Evolutionary conservation across 306 rosid genomes (phyloP), one percentile per base, ranked within the genome.

Genomic region (Castanopsis chinensis): DNA sequence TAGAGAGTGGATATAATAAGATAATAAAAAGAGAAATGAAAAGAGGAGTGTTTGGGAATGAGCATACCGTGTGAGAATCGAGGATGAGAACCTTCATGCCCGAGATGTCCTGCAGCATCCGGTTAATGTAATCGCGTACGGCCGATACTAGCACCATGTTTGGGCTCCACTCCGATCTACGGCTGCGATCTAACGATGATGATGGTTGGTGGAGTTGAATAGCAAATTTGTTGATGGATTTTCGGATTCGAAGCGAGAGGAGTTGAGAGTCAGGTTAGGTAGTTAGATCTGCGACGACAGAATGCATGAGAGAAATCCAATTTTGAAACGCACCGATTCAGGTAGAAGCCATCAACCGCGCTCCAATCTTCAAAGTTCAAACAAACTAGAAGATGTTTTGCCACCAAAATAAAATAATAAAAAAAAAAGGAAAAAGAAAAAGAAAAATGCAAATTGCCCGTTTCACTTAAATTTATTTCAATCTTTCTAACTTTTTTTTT

Each of bases 11-110:
- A 21, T 5, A 10, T 60, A 12, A 10, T 60, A 12, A 60, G 23
- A 20, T 10, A 3, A 45, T 25, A 54, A 78, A 20, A 71, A 71
- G 58, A 17, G 51, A 65, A 74, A 72, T 49, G 20, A 6, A n/a
- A 19, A 1, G 19, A 9, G 11, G 64, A 49, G 45, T 37, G 45
- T 37, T 7, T 37, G 45, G 78, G 51, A 20, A 43, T 73, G 28
- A 58, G 35, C 33, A 69, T 86, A 95, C 98, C 93, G 99, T 95
- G 72, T 93, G 91, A 78, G 96, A 91, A 91, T 95, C 99, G 41
- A 95, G 97, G 79, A 95, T 82, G 82, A 95, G 97, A 78, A 93
- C 99, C 78, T 93, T 95, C 99, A 95, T 95, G 88, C 99, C 98
- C 58, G 97, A 95, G 82, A 95, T 95, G 88, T 95, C 99, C 81